These are phyloP conservation scores for Podospora australis DNA, from an alignment of 495 filamentous ascomycete species.

Conservation along the genomic window DNA sequence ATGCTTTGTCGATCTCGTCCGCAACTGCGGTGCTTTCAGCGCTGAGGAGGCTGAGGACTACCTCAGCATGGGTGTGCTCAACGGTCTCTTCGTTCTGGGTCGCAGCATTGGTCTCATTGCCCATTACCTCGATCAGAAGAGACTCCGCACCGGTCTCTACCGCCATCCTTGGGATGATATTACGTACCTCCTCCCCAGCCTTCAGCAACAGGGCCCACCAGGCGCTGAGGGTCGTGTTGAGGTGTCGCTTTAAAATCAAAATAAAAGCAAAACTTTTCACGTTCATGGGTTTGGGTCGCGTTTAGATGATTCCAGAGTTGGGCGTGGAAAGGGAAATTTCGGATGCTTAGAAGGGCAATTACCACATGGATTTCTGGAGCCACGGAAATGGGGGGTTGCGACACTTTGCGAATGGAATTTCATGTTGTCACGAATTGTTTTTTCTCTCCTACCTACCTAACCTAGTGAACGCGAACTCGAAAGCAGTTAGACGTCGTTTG, in stretches of 20 bases:
- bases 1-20: constrained; percentile 95
- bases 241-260: constrained; percentile 47
- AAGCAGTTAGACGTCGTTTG: neutral
- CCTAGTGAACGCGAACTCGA: no score
- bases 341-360: neutral
- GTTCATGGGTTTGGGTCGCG: neutral
- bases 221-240: constrained; percentile 87
- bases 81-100: constrained; percentile 97
- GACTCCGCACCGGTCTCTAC: constrained; percentile 94
- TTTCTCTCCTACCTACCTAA: neutral
- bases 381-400: no score
- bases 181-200: constrained; percentile 85
- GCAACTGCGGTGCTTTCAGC: constrained; percentile 95
- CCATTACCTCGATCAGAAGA: constrained; percentile 99
- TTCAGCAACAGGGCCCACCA: constrained; percentile 61
- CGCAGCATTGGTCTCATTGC: constrained; percentile 97
- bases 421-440: neutral
- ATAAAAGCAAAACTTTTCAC: neutral
- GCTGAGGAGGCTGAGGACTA: constrained; percentile 78
- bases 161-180: constrained; percentile 98
- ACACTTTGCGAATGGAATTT: constrained; percentile 2
- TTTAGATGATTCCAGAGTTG: constrained; percentile 1
- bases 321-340: neutral
- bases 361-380: neutral
- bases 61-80: constrained; percentile 90